phyloP scores from a whole-genome alignment of 148 eudicot species.

The Chenopodium formosanum region DNA sequence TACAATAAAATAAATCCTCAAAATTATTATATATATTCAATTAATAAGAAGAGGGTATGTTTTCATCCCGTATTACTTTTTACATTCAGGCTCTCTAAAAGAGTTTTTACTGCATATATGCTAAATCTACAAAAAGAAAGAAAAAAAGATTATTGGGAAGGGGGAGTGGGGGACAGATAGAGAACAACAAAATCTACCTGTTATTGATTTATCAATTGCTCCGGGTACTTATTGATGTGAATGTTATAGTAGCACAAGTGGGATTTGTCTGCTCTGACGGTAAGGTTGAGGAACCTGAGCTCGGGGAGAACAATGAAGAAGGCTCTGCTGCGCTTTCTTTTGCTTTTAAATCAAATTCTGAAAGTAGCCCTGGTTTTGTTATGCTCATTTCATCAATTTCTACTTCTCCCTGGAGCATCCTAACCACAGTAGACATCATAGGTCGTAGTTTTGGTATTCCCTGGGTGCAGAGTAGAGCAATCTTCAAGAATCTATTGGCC shows the following conservation, averaged over 20 bases:
- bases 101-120: not conserved
- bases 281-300: conserved; percentile 21
- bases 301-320: conserved; percentile 30
- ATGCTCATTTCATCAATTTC: conserved; percentile 33
- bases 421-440: conserved; percentile 53
- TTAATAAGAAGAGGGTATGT: not conserved
- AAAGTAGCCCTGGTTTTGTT: conserved; percentile 46
- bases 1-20: conserved; percentile 1
- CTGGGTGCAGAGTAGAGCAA: conserved; percentile 78
- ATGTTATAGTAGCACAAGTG: conserved; percentile 45
- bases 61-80: not conserved
- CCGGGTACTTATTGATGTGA: conserved; percentile 53
- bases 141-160: too few species aligned
- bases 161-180: not conserved
- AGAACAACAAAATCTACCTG: conserved; percentile 4
- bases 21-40: not conserved
- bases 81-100: conserved; percentile 14
- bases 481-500: conserved; percentile 50
- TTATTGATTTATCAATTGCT: conserved; percentile 25
- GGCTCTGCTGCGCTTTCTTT: conserved; percentile 19
- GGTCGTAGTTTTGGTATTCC: conserved; percentile 58
- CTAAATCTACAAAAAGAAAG: not conserved
- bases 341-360: conserved; percentile 32
- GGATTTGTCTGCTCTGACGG: conserved; percentile 13
- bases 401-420: conserved; percentile 60